A percentile compares a stretch with the other conserved stretches of the same genome.
Evolutionary conservation across 257 asterid genomes (phyloP).

Genomic region (Solanum chilense): DNA sequence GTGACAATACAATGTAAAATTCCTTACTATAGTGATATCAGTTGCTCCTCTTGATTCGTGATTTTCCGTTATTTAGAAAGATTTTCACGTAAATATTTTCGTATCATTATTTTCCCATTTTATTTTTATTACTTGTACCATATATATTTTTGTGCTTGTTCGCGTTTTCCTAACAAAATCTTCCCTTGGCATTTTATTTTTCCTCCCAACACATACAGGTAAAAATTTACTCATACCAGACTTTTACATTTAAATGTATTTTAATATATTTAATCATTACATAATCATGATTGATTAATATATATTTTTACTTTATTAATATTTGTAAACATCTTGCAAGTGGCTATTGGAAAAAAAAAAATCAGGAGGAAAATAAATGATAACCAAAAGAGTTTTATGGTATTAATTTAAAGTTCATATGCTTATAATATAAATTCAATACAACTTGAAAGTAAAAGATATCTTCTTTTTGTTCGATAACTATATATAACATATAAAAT

Average conservation of each 20-base stretch:
- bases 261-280: background rate
- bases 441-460: background rate
- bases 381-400: too few relatives aligned
- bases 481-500: background rate
- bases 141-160: too few relatives aligned
- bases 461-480: background rate
- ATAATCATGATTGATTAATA: background rate
- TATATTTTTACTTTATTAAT: too few relatives aligned
- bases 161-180: too few relatives aligned
- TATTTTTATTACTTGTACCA: fast-evolving
- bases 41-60: too few relatives aligned
- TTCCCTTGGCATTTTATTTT: background rate
- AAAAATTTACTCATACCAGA: too few relatives aligned
- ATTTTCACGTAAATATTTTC: too few relatives aligned
- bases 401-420: background rate
- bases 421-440: background rate
- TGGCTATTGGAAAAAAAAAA: background rate
- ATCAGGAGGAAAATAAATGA: background rate
- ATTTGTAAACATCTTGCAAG: background rate
- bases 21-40: too few relatives aligned
- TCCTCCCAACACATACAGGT: background rate
- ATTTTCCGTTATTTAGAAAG: fast-evolving
- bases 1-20: too few relatives aligned
- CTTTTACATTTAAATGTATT: background rate
- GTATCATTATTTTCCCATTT: too few relatives aligned